Evolutionary conservation across 495 filamentous ascomycete genomes (phyloP).

Genomic region (Aspergillus hancockii): DNA sequence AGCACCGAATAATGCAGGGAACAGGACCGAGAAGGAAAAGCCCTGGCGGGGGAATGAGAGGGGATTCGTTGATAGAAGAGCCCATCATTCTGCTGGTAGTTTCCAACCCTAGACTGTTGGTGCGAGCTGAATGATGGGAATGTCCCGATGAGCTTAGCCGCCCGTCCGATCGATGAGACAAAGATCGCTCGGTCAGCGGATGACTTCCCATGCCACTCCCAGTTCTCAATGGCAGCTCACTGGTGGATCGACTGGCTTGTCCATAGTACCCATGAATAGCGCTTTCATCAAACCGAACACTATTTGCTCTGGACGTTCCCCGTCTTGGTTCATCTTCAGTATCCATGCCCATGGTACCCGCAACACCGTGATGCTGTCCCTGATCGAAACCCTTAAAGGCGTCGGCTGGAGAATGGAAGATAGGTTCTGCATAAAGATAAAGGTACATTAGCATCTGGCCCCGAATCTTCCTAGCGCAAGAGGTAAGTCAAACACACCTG

Average conservation of each 20-base stretch:
- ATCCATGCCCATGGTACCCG: slow-evolving; percentile 77
- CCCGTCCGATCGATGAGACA: slow-evolving; percentile 96
- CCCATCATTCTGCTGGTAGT: slow-evolving; percentile 63
- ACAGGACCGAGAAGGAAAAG: slow-evolving; percentile 81
- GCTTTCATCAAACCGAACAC: slow-evolving; percentile 98
- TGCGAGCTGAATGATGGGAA: slow-evolving; percentile 76
- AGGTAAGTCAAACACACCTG: slow-evolving; percentile 57
- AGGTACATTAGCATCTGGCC: slow-evolving; percentile 4
- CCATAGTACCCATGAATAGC: slow-evolving; percentile 89
- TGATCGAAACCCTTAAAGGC: slow-evolving; percentile 85
- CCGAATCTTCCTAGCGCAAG: slow-evolving; percentile 13
- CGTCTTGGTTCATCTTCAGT: slow-evolving; percentile 88
- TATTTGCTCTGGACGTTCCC: slow-evolving; percentile 91
- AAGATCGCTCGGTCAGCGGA: slow-evolving; percentile 81
- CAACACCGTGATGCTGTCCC: slow-evolving; percentile 65
- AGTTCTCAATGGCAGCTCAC: slow-evolving; percentile 75
- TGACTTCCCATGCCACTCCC: slow-evolving; percentile 81
- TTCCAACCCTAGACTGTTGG: slow-evolving; percentile 81
- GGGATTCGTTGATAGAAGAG: slow-evolving; percentile 63
- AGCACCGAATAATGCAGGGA: slow-evolving; percentile 93
- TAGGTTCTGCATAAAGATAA: slow-evolving; percentile 57
- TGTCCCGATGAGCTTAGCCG: slow-evolving; percentile 87
- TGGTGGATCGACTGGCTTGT: slow-evolving; percentile 74
- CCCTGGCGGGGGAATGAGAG: slow-evolving; percentile 75
- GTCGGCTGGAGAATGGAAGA: slow-evolving; percentile 72